Evolutionary conservation across 768 basidiomycete genomes (phyloP), one percentile per base, ranked within the genome.

Genomic region (Hydnum rufescens): DNA sequence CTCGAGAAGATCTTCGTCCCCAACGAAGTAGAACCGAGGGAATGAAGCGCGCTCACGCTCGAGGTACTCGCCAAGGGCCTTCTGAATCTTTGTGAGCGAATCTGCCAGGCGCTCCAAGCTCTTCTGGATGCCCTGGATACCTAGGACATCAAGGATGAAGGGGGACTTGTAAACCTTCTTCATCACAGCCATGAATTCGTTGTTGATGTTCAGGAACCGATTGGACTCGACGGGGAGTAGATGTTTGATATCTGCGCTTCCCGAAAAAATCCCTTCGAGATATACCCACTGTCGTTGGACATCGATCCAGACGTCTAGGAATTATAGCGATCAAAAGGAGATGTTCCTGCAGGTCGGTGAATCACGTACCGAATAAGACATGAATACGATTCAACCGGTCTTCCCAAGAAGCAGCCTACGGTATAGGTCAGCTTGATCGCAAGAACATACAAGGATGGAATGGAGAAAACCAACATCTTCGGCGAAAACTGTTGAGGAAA

Each of bases 211-310:
- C 63, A 85, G 82, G 70, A 99, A 99, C 29, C 95, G 85, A n/a
- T 88, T 78, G 60, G 80, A 89, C 67, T 99, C 95, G 56, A 96
- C 83, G 0, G 95, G 95, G 26, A 99, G 79, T 13, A 99, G 78
- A 64, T 99, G 95, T 64, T 97, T 97, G 74, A 99, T 97, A 62
- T 99, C 95, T 25, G 92, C 95, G 59, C 90, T 96, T 31, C 93
- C 92, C n/a, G 93, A 88, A 67, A 99, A 99, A 59, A 99, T 99
- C 42, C 95, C 95, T 65, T 99, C 95, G 51, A 99, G 74, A 63
- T 99, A 99, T 1, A 99, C 95, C 95, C 95, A 99, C 69, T 99
- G 95, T 4, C 95, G 78, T 60, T 99, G 95, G 16, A 99, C 95
- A 59, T 99, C 95, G 58, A 99, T 95, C 95, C 95, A 99, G 32